Conservation (phyloP, 306 rosid genomes). For the Abrus precatorius region DNA sequence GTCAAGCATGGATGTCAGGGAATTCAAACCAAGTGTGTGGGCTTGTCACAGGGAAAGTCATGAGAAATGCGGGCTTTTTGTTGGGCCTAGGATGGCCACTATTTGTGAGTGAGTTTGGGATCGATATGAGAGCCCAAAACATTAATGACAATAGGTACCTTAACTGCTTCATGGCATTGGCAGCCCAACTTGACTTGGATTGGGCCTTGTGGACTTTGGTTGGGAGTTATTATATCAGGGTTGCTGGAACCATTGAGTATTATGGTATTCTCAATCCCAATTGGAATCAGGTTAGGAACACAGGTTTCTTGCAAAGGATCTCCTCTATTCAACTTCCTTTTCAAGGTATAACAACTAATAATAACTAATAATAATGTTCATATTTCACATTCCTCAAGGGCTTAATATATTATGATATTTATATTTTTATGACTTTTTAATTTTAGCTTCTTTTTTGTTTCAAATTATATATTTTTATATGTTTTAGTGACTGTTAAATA, state of each 20-base stretch:
- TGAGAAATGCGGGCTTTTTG: conserved; percentile 59
- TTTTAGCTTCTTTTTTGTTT: too few species aligned
- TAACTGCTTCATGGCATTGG: conserved; percentile 63
- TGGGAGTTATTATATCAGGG: conserved; percentile 74
- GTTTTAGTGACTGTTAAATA: too few species aligned
- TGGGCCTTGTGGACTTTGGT: conserved; percentile 80
- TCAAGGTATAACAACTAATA: conserved; percentile 55
- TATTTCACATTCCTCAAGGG: too few species aligned
- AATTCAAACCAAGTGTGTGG: conserved; percentile 82
- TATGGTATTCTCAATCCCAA: conserved; percentile 65
- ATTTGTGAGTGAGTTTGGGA: conserved; percentile 76
- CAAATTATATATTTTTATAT: too few species aligned
- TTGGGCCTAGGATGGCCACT: conserved; percentile 67
- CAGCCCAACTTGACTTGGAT: conserved; percentile 73
- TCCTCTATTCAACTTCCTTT: conserved; percentile 69
- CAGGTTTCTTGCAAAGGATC: conserved; percentile 58
- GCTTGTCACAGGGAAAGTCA: conserved; percentile 46
- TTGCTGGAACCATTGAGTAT: conserved; percentile 60
- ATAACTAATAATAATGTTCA: too few species aligned
- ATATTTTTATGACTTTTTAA: too few species aligned
- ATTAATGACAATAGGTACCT: conserved; percentile 71
- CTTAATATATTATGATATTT: too few species aligned
- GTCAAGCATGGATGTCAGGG: conserved; percentile 62
- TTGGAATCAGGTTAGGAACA: conserved; percentile 60
- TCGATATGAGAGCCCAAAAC: conserved; percentile 69